Base-by-base conservation (phyloP, 164 flowering plant species). In the Aristolochia californica region DNA sequence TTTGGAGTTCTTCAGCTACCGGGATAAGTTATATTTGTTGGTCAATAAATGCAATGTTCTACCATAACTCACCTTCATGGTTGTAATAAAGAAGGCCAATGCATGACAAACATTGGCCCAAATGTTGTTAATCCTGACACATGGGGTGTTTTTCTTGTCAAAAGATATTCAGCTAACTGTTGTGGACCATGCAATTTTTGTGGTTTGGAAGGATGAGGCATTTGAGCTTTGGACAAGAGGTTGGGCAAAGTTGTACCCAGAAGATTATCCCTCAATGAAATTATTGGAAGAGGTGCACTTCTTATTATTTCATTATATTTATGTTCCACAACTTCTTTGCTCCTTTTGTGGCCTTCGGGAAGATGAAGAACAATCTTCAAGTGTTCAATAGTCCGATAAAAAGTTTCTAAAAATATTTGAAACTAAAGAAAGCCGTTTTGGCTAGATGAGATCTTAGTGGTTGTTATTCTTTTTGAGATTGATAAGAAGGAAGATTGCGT, bases 201-300 rank as follows among this genome's bases (percentile, higher is more conserved):
- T 73, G 60, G 81, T 88, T 26, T 91, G 96, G 97, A 91, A 91
- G 80, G 96, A 91, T 57, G 97, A 91, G 73, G 97, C 97, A 44
- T 91, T 91, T 58, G 91, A 88, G 63, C 81, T 86, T 45, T 91
- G 96, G 96, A 75, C 85, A 10, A 82, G 75, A 71, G 79, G 74
- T 48, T 90, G 97, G 97, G 93, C 83, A 30, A 45, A 47, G 50
- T 61, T 83, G 65, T 89, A 77, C 70, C 81, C 84, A 13, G 93
- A 90, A 55, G 83, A 63, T 43, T 93, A 87, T 54, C n/a, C n/a
- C n/a, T 87, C 97, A 27, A 70, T 67, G 66, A 80, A 75, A 53
- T 55, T 90, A 65, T 78, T 90, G n/a, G 77, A 83, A 54, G 75
- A 81, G 95, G 97, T 90, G 62, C 9, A n/a, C 17, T 12, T 13